A percentile compares a stretch with the other conserved stretches of the same genome.
Conservation (phyloP, 2,329 filamentous ascomycete species). For the Ustilaginoidea virens region DNA sequence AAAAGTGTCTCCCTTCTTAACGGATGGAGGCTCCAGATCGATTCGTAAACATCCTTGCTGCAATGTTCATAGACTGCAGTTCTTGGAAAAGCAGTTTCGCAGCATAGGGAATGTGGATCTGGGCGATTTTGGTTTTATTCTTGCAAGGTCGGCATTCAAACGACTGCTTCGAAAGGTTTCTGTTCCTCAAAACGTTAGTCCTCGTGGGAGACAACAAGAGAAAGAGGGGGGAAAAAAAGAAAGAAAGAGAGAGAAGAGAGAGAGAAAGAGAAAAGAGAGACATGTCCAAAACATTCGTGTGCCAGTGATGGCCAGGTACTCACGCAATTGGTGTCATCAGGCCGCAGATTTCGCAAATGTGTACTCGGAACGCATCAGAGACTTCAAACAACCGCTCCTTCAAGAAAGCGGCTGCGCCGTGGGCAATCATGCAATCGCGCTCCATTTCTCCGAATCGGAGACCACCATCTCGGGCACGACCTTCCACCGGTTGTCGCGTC, state of each 20-base stretch:
- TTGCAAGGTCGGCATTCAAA: slow-evolving; percentile 97
- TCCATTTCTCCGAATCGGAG: slow-evolving; percentile 99
- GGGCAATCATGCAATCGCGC: slow-evolving; percentile 99
- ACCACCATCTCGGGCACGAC: slow-evolving; percentile 94
- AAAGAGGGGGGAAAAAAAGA: neutral
- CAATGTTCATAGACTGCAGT: slow-evolving; percentile 95
- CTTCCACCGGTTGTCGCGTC: slow-evolving; percentile 92
- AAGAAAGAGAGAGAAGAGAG: neutral
- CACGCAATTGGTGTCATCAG: slow-evolving; percentile 99
- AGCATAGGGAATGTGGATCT: slow-evolving; percentile 94
- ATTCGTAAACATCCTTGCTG: slow-evolving; percentile 90
- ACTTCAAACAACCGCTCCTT: slow-evolving; percentile 97
- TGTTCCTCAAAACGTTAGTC: slow-evolving; percentile 19
- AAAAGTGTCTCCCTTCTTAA: too few relatives aligned
- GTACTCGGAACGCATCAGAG: slow-evolving; percentile 92
- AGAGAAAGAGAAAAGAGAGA: neutral
- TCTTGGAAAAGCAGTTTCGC: slow-evolving; percentile 98
- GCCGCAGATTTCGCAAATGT: slow-evolving; percentile 96
- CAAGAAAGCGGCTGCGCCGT: slow-evolving; percentile 89
- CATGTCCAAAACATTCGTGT: too few relatives aligned
- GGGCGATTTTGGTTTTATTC: slow-evolving; percentile 97
- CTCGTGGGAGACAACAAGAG: too few relatives aligned
- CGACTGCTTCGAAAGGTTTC: slow-evolving; percentile 84
- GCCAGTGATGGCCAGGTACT: too few relatives aligned
- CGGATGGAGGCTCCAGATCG: slow-evolving; percentile 60